These are phyloP conservation scores for Thuidium tamariscinum DNA, from an alignment of 225 moss, liverwort and hornwort species.

Conservation along the genomic window DNA sequence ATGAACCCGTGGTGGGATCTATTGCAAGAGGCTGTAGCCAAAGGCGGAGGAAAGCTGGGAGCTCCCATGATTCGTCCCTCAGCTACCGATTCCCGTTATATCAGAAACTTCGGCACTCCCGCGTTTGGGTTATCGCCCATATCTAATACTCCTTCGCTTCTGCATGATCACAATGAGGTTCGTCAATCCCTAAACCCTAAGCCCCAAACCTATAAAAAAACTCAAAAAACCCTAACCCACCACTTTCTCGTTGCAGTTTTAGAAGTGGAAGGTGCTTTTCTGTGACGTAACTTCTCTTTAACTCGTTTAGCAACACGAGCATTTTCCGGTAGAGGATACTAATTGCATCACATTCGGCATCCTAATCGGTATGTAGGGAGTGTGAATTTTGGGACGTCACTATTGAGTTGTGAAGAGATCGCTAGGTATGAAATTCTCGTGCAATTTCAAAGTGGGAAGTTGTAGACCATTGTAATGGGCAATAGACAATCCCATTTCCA, in stretches of 20 bases:
- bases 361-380: background rate
- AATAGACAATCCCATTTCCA: background rate
- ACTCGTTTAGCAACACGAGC: background rate
- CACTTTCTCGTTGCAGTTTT: background rate
- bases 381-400: background rate
- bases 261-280: background rate
- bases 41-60: slow-evolving; percentile 23
- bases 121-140: slow-evolving; percentile 65
- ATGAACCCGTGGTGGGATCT: slow-evolving; percentile 68
- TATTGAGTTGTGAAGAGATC: background rate
- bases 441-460: background rate
- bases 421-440: background rate
- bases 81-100: slow-evolving; percentile 47
- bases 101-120: slow-evolving; percentile 38
- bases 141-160: slow-evolving; percentile 26
- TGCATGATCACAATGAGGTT: slow-evolving; percentile 65
- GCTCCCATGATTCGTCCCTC: slow-evolving; percentile 36
- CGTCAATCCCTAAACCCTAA: background rate
- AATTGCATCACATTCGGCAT: background rate
- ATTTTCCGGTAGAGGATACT: background rate
- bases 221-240: background rate
- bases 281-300: background rate
- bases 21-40: slow-evolving; percentile 22
- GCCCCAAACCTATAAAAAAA: background rate
- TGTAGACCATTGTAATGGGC: background rate